Evolutionary conservation across 2,329 filamentous ascomycete species (phyloP).

Genomic region (Thermothelomyces thermophilus): DNA sequence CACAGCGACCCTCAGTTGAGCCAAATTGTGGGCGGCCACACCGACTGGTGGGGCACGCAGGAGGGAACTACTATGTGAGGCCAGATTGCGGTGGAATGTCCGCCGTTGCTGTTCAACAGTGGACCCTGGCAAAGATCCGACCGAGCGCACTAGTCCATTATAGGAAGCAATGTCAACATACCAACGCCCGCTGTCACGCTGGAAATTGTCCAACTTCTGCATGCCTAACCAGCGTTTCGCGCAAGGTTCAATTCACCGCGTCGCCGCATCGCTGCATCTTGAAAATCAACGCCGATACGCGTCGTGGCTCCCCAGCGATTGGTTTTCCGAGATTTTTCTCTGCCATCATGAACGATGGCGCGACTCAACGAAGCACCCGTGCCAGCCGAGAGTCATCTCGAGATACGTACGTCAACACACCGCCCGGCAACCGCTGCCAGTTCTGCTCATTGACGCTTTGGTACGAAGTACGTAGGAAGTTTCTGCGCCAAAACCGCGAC

Average conservation of each 20-base stretch:
- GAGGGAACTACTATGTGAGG: no score
- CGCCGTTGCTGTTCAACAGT: not conserved
- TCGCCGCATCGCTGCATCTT: not conserved
- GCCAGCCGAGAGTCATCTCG: slow-evolving; percentile 55
- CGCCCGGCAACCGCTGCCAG: slow-evolving; percentile 2
- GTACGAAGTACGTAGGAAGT: slow-evolving; percentile 63
- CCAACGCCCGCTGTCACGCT: slow-evolving; percentile 15
- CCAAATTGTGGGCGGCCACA: no score
- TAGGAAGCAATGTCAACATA: slow-evolving; percentile 27
- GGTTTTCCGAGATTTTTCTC: not conserved
- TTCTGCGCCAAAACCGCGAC: slow-evolving; percentile 77
- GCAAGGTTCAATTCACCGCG: not conserved
- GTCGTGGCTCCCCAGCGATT: not conserved
- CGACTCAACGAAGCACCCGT: slow-evolving; percentile 69
- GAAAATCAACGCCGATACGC: not conserved
- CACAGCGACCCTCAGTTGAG: no score
- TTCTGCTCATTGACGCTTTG: slow-evolving; percentile 20
- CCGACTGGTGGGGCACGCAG: no score
- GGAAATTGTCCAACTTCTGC: slow-evolving; percentile 20
- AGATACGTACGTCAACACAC: slow-evolving; percentile 56
- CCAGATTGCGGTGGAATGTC: no score
- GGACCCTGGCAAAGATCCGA: not conserved
- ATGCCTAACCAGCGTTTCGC: not conserved
- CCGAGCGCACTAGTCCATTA: slow-evolving; percentile 18
- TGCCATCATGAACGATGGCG: slow-evolving; percentile 51